Evolutionary conservation across 208 protist species (phyloP).

Genomic region (Angomonas ambiguus): DNA sequence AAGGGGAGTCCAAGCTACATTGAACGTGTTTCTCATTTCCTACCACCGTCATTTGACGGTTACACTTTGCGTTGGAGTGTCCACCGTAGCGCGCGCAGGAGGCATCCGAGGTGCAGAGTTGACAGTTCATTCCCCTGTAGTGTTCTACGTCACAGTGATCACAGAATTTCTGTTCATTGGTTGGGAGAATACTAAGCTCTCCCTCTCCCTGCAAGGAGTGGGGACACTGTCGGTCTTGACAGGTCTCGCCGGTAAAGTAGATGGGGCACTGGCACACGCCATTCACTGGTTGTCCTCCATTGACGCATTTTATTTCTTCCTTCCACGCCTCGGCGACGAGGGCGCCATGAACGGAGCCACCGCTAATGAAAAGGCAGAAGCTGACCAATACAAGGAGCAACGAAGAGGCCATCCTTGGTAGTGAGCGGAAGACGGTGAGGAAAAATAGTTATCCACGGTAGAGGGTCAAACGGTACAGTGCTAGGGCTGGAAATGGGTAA

Average conservation of each 20-base stretch:
- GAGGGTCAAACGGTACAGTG: neutral
- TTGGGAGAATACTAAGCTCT: slow-evolving; percentile 25
- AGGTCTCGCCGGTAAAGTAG: slow-evolving; percentile 47
- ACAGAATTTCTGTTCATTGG: slow-evolving; percentile 38
- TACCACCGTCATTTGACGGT: slow-evolving; percentile 33
- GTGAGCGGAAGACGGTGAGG: neutral
- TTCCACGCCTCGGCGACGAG: neutral
- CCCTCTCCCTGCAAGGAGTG: slow-evolving; percentile 45
- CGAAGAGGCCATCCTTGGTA: too few relatives aligned
- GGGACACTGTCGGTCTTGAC: slow-evolving; percentile 53
- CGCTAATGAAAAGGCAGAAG: neutral
- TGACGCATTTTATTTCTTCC: slow-evolving; percentile 26
- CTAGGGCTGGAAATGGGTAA: too few relatives aligned
- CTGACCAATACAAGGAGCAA: too few relatives aligned
- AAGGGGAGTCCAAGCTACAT: slow-evolving; percentile 47
- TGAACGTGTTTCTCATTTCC: slow-evolving; percentile 79
- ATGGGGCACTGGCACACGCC: slow-evolving; percentile 56
- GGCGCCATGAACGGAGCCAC: neutral
- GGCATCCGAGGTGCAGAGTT: slow-evolving; percentile 49
- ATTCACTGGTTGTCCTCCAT: slow-evolving; percentile 32
- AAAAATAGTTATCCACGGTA: neutral
- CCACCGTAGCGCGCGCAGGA: slow-evolving; percentile 35
- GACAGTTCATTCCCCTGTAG: slow-evolving; percentile 64
- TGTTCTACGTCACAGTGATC: slow-evolving; percentile 29
- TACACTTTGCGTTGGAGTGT: slow-evolving; percentile 23